These are phyloP conservation scores for Phytophthora boehmeriae DNA, from an alignment of 352 stramenopile species.

Conservation along the genomic window DNA sequence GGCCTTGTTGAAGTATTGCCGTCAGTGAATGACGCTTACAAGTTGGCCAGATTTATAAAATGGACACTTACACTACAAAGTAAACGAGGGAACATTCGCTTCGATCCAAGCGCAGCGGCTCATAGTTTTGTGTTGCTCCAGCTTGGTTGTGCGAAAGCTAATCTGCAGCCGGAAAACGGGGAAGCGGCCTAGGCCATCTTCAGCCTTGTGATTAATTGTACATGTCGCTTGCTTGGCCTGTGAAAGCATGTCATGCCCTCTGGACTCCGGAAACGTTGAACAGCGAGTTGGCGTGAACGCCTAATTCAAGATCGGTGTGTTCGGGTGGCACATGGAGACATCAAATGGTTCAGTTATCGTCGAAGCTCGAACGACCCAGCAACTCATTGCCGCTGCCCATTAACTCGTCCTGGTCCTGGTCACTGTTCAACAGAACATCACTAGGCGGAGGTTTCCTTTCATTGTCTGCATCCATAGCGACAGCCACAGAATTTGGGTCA, in stretches of 20 bases:
- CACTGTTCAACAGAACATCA: constrained; percentile 45
- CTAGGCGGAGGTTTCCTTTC: constrained; percentile 20
- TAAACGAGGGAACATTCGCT: constrained; percentile 1
- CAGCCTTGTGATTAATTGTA: constrained; percentile 33
- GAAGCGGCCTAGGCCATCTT: constrained; percentile 18
- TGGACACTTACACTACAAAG: constrained; percentile 2
- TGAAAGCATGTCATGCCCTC: constrained; percentile 11
- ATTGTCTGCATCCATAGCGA: constrained; percentile 45
- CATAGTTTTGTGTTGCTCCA: constrained; percentile 19
- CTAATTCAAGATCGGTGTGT: constrained; percentile 1
- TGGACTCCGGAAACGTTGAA: constrained; percentile 12
- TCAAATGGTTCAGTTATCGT: constrained; percentile 46
- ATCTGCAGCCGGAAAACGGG: constrained; percentile 13
- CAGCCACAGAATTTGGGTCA: constrained; percentile 23
- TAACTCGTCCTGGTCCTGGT: constrained; percentile 76
- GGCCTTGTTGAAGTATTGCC: too few species aligned
- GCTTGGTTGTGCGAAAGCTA: constrained; percentile 8
- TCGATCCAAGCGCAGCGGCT: constrained; percentile 6
- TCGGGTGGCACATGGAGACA: constrained; percentile 5
- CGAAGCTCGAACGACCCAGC: constrained; percentile 62
- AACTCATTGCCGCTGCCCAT: constrained; percentile 82
- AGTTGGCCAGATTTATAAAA: background rate
- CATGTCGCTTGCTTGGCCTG: constrained; percentile 16
- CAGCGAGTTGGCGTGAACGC: constrained; percentile 1
- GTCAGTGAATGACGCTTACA: background rate